Base-by-base conservation (phyloP, 2,329 filamentous ascomycete genomes). In the Trichocomaceae sp. region DNA sequence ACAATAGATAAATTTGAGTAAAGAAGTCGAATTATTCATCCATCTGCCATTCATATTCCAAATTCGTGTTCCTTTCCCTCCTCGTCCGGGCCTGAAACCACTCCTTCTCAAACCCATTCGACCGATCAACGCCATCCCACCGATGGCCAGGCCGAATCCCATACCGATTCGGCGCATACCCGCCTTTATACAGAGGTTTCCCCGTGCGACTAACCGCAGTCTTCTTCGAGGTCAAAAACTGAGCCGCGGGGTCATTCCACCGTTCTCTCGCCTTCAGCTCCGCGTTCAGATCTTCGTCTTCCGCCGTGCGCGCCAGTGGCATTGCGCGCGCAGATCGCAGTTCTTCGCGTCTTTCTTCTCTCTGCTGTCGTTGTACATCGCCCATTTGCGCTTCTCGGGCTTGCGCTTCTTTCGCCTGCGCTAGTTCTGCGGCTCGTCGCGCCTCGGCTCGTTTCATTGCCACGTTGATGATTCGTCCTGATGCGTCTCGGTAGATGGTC, bases 21-120 rank as follows among this genome's bases (percentile, higher is more conserved):
- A 7, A 37, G 5, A 37, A 10, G 23, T 26, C n/a, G 33, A 20
- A 12, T 39, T 79, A 93, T 71, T 90, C 88, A 74, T 96, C 93
- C 86, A 95, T 93, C 77, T 96, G 89, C 93, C 92, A 99, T 31
- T 87, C 84, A 71, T 96, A 97, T 64, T 92, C 85, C 65, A 97
- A 71, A 31, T 86, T 86, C 71, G 88, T 87, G 63, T 87, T 83
- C 68, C 90, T 84, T 64, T 85, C 83, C 62, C 82, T 82, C 62
- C 83, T 78, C 69, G 96, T 96, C 61, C 91, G 77, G 2, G 90
- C 88, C 69, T 87, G 90, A 74, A 97, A 97, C 75, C 91, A 87
- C 67, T 96, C 86, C 59, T 83, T 87, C 75, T 99, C 93, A 68
- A 96, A 97, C 0, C 92, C 92, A 73, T 90, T 99, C 19, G 89